A percentile compares a stretch with the other conserved stretches of the same genome.
Evolutionary conservation across 164 flowering plant species (phyloP).

Genomic region (Chloranthus sessilifolius): DNA sequence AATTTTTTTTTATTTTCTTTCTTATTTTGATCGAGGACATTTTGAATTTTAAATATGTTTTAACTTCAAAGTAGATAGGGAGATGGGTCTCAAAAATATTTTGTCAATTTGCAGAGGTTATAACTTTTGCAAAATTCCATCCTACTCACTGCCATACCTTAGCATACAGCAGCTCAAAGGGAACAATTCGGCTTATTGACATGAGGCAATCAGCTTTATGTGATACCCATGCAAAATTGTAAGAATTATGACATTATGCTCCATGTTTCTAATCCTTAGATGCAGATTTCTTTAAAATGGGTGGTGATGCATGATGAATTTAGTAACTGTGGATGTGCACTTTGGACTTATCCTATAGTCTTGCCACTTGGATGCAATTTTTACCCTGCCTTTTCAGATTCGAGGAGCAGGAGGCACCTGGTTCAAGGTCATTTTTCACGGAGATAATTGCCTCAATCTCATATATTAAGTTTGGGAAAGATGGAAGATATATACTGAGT

Average conservation of each 20-base stretch:
- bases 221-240: conserved; percentile 78
- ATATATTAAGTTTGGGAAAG: conserved; percentile 74
- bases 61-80: too few relatives aligned
- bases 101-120: conserved; percentile 62
- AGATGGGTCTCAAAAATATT: conserved; percentile 2
- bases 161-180: conserved; percentile 88
- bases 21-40: too few relatives aligned
- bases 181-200: conserved; percentile 81
- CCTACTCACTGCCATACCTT: conserved; percentile 73
- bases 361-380: too few relatives aligned
- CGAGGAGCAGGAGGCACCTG: conserved; percentile 73
- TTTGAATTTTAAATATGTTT: too few relatives aligned
- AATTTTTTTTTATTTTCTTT: background rate
- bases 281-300: too few relatives aligned
- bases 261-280: background rate
- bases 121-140: conserved; percentile 84
- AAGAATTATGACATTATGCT: conserved; percentile 27
- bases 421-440: conserved; percentile 82
- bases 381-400: conserved; percentile 35
- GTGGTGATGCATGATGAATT: background rate
- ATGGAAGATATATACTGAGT: conserved; percentile 69
- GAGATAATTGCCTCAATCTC: conserved; percentile 88
- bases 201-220: conserved; percentile 86
- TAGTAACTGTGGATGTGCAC: background rate
- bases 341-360: too few relatives aligned